phyloP scores from a whole-genome alignment of 331 rosid species.

The Spiraea crenata region DNA sequence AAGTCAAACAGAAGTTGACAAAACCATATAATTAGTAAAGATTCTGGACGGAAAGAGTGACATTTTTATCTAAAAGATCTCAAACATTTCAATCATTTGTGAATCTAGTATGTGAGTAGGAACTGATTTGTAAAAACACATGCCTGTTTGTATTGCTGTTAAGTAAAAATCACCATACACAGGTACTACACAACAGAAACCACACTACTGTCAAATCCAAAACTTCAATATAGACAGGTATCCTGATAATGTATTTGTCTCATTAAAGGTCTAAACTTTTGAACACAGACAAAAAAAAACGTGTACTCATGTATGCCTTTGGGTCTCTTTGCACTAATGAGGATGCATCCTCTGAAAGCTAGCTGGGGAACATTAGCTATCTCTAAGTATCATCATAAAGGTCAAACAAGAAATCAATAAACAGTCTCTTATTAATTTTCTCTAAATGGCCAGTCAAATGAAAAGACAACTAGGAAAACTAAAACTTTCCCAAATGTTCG shows the following conservation, averaged over 20 bases:
- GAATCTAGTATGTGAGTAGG: neutral
- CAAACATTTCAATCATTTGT: neutral
- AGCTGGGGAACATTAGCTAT: no score
- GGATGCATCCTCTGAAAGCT: conserved; percentile 1
- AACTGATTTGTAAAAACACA: no score
- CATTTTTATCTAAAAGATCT: neutral
- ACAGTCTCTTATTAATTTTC: neutral
- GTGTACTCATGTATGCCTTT: neutral
- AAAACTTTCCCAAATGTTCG: neutral
- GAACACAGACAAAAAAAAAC: neutral
- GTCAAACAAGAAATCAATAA: neutral
- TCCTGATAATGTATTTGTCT: neutral
- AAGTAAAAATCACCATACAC: neutral
- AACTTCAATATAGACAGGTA: neutral
- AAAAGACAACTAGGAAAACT: neutral
- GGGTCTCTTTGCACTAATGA: neutral
- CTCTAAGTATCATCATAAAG: no score
- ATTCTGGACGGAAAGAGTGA: neutral
- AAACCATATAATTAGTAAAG: neutral
- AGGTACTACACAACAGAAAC: neutral
- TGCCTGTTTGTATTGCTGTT: no score
- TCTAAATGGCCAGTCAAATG: neutral
- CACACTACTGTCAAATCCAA: neutral
- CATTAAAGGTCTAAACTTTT: no score
- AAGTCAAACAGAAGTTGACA: neutral